Percentiles rank a stretch among this genome's conserved stretches.
Evolutionary conservation across 1,139 yeast genomes (phyloP).

Genomic region (Saccharomyces hybrid): DNA sequence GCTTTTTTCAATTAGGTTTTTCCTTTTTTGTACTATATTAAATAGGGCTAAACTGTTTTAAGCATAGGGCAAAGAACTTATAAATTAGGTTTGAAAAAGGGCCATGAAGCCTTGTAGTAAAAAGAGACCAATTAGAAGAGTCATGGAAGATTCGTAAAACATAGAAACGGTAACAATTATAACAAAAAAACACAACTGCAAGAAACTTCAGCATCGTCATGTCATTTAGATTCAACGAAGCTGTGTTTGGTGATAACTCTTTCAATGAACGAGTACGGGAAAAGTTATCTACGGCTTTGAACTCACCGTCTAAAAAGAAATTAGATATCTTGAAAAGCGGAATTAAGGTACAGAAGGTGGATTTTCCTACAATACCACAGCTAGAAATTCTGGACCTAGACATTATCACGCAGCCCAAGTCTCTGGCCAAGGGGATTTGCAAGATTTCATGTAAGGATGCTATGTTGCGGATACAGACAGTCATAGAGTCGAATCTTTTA

Average conservation of each 20-base stretch:
- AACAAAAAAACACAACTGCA: background rate
- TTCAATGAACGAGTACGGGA: constrained; percentile 28
- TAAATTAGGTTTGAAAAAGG: background rate
- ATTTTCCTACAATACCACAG: constrained; percentile 29
- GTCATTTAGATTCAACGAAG: constrained; percentile 30
- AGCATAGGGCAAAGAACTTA: background rate
- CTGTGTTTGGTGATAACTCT: constrained; percentile 26
- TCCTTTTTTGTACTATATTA: too few relatives aligned
- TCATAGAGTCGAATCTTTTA: constrained; percentile 31
- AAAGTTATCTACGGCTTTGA: constrained; percentile 25
- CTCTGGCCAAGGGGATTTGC: constrained; percentile 30
- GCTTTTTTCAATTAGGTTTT: background rate
- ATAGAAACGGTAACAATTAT: background rate
- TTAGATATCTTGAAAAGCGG: constrained; percentile 27
- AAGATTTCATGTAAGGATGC: constrained; percentile 29
- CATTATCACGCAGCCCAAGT: constrained; percentile 24
- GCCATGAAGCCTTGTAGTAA: background rate
- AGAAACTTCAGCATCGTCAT: constrained; percentile 8
- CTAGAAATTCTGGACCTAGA: constrained; percentile 31
- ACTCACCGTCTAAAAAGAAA: constrained; percentile 12
- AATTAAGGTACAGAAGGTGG: constrained; percentile 26
- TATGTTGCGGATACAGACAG: constrained; percentile 28
- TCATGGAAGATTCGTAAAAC: background rate
- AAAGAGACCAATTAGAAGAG: background rate
- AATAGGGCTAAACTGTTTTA: too few relatives aligned